phyloP scores from a whole-genome alignment of 352 stramenopile genomes.

The Aphanomyces cochlioides region DNA sequence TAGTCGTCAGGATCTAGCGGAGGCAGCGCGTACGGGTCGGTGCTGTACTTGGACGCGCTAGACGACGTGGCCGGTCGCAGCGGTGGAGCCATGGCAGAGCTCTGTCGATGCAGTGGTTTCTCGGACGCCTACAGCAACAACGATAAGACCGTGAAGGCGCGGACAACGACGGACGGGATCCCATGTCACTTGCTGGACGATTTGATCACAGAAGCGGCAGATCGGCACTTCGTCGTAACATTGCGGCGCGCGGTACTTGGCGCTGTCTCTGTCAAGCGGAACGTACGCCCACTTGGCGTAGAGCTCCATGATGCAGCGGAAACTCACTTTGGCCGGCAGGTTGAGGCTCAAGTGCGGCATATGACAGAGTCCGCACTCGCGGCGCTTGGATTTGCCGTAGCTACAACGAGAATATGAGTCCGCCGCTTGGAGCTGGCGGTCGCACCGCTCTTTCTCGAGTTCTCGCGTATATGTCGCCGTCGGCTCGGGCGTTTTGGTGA shows the following conservation, averaged over 20 bases:
- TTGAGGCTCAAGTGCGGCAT: slow-evolving; percentile 54
- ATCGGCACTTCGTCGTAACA: slow-evolving; percentile 71
- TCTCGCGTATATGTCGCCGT: slow-evolving; percentile 33
- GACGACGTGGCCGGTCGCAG: background rate
- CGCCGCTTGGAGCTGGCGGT: slow-evolving; percentile 27
- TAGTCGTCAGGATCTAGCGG: slow-evolving; percentile 55
- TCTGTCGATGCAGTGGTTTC: background rate
- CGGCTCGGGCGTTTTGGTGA: slow-evolving; percentile 31
- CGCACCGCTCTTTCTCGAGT: slow-evolving; percentile 33
- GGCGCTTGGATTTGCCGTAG: slow-evolving; percentile 56
- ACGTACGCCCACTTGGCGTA: slow-evolving; percentile 55
- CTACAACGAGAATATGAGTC: slow-evolving; percentile 2
- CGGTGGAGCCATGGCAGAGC: background rate
- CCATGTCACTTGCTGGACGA: slow-evolving; percentile 47
- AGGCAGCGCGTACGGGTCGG: slow-evolving; percentile 60
- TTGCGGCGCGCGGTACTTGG: slow-evolving; percentile 56
- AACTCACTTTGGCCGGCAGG: slow-evolving; percentile 63
- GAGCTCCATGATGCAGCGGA: slow-evolving; percentile 75
- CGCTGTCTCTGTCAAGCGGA: slow-evolving; percentile 42
- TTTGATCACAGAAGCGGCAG: slow-evolving; percentile 69
- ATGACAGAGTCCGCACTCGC: slow-evolving; percentile 61
- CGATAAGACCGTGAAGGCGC: background rate
- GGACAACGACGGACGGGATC: background rate
- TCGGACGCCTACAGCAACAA: background rate
- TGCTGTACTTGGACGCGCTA: slow-evolving; percentile 36